These are phyloP conservation scores for Prunus kanzakura DNA, from an alignment of 306 rosid genomes.

Conservation along the genomic window DNA sequence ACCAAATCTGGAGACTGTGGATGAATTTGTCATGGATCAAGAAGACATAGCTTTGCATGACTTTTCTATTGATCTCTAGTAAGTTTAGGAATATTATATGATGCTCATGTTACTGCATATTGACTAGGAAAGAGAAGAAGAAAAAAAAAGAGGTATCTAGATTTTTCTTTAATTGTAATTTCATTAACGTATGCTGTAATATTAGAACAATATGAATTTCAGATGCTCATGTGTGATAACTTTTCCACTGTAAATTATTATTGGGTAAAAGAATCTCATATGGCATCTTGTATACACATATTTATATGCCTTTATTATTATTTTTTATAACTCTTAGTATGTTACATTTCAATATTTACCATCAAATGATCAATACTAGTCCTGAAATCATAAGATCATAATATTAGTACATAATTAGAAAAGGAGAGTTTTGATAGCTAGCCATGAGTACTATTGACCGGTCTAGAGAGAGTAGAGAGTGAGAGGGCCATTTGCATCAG, in stretches of 20 bases:
- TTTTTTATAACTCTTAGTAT: background rate
- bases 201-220: slow-evolving; percentile 1
- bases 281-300: background rate
- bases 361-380: too few relatives aligned
- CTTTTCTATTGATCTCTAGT: background rate
- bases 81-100: background rate
- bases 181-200: background rate
- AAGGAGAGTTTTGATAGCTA: too few relatives aligned
- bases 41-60: slow-evolving; percentile 14
- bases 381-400: too few relatives aligned
- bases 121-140: background rate
- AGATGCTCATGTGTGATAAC: background rate
- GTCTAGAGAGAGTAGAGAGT: background rate
- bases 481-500: background rate
- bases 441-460: too few relatives aligned
- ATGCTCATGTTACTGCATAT: background rate
- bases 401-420: too few relatives aligned
- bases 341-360: too few relatives aligned
- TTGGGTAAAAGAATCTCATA: background rate
- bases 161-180: background rate
- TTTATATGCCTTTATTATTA: background rate
- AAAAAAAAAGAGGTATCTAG: background rate
- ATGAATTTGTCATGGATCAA: slow-evolving; percentile 7
- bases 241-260: background rate
- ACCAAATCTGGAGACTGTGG: background rate